Base-by-base conservation (phyloP, 768 basidiomycete genomes). In the Tulasnella calospora region DNA sequence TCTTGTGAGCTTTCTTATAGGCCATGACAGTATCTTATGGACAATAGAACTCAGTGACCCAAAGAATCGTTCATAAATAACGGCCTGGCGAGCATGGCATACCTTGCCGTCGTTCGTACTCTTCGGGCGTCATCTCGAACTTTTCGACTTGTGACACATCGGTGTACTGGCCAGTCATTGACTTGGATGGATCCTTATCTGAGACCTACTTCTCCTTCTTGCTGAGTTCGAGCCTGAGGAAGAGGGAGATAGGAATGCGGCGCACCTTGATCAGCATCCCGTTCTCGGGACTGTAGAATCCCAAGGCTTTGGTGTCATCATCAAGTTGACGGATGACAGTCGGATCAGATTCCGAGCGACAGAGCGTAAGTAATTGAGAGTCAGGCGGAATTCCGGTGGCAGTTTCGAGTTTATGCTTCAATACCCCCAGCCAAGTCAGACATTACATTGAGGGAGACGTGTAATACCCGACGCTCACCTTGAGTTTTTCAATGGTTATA, bases 121-220 rank as follows among this genome's bases (percentile, higher is more conserved):
- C 94, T 5, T 90, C 90, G 4, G 90, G 88, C 10, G 90, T 91
- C 73, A 99, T 84, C 86, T 98, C 97, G 81, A 95, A 99, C 83
- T 98, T 98, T 36, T 98, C 91, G 1, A 98, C 95, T 84, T 92
- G 90, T 0, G 91, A 91, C 1, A 93, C 88, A 84, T 98, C 96
- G 10, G 91, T 89, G 74, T 93, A 89, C 83, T 96, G 94, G 1
- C 96, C 96, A 0, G 92, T 93, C 73, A 93, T 72, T 33, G 83
- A 88, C 46, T 92, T 90, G 2, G 91, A 87, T 10, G 96, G 95
- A 83, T 98, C 90, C 27, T 88, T 89, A 82, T 97, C 93, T 79
- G 87, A 86, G 13, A 93, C 89, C 93, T 94, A 80, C 15, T 71
- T 17, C 35, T 15, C 17, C 30, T 21, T 76, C 13, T 35, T 67